phyloP scores from a whole-genome alignment of 2,329 filamentous ascomycete genomes.

The Scedosporium boydii region DNA sequence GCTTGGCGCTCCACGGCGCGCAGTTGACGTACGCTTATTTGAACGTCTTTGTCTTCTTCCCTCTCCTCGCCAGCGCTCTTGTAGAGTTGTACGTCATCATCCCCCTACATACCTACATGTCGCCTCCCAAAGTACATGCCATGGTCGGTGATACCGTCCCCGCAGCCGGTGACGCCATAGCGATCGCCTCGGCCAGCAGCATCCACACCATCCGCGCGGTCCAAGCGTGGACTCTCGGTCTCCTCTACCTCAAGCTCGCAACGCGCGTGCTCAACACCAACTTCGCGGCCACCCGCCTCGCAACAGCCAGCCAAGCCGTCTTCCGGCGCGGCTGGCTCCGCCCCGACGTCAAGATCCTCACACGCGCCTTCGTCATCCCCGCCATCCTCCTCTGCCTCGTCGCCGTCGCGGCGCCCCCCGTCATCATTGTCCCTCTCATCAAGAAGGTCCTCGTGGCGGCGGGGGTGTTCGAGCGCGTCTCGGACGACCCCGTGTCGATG shows the following conservation, averaged over 20 bases:
- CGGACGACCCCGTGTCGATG: slow-evolving; percentile 13
- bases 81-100: slow-evolving; percentile 85
- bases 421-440: slow-evolving; percentile 12
- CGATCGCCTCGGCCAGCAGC: slow-evolving; percentile 14
- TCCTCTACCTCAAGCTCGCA: slow-evolving; percentile 79
- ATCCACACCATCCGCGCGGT: slow-evolving; percentile 74
- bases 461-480: neutral
- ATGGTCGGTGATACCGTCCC: neutral
- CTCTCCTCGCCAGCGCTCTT: slow-evolving; percentile 67
- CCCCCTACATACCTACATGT: slow-evolving; percentile 72
- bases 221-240: slow-evolving; percentile 87
- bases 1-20: neutral
- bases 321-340: slow-evolving; percentile 66
- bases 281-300: slow-evolving; percentile 60
- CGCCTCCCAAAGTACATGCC: slow-evolving; percentile 11
- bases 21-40: slow-evolving; percentile 65
- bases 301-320: slow-evolving; percentile 65
- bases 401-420: slow-evolving; percentile 56
- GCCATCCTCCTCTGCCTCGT: slow-evolving; percentile 49
- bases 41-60: slow-evolving; percentile 68
- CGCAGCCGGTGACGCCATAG: neutral
- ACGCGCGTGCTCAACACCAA: slow-evolving; percentile 59
- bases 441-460: slow-evolving; percentile 4
- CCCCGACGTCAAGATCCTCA: slow-evolving; percentile 71
- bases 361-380: slow-evolving; percentile 78